Evolutionary conservation across 1,139 yeast species (phyloP).

Genomic region (Pichia sp.): DNA sequence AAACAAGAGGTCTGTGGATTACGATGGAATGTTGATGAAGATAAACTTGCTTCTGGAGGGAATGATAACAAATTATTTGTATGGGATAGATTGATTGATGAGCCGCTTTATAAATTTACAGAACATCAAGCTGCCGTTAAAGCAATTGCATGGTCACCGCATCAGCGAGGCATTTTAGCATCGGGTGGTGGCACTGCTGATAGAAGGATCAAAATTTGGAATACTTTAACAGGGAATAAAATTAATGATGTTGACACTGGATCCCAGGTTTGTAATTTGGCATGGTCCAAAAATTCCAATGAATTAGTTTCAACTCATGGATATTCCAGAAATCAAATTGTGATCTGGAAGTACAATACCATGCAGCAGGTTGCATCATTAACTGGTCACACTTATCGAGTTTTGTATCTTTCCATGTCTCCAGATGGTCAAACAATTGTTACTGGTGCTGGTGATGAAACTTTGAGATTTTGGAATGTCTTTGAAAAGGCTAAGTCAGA

Average conservation of each 20-base stretch:
- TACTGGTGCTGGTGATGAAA: slow-evolving; percentile 98
- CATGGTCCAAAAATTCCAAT: slow-evolving; percentile 89
- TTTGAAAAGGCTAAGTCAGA: slow-evolving; percentile 68
- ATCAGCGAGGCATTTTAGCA: slow-evolving; percentile 87
- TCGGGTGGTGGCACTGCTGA: slow-evolving; percentile 98
- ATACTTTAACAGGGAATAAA: slow-evolving; percentile 70
- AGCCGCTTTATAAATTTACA: slow-evolving; percentile 65
- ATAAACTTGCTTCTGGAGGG: slow-evolving; percentile 87
- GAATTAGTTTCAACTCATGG: slow-evolving; percentile 96
- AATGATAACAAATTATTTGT: slow-evolving; percentile 81
- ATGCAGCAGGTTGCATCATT: slow-evolving; percentile 91
- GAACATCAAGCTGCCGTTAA: slow-evolving; percentile 95
- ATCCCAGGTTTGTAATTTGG: slow-evolving; percentile 89
- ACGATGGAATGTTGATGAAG: slow-evolving; percentile 87
- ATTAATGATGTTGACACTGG: slow-evolving; percentile 84
- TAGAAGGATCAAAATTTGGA: slow-evolving; percentile 87
- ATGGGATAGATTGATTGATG: slow-evolving; percentile 76
- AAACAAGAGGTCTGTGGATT: slow-evolving; percentile 96
- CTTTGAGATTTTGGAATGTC: slow-evolving; percentile 87
- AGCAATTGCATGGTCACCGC: slow-evolving; percentile 97
- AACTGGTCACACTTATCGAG: slow-evolving; percentile 93
- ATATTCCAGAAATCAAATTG: slow-evolving; percentile 82
- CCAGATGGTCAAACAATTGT: slow-evolving; percentile 98
- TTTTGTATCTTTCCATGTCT: slow-evolving; percentile 81
- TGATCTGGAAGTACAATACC: slow-evolving; percentile 87